Percentiles rank a stretch among this genome's conserved stretches.
Conservation (phyloP, 2,329 filamentous ascomycete species). For the Cryphonectria naterciae region DNA sequence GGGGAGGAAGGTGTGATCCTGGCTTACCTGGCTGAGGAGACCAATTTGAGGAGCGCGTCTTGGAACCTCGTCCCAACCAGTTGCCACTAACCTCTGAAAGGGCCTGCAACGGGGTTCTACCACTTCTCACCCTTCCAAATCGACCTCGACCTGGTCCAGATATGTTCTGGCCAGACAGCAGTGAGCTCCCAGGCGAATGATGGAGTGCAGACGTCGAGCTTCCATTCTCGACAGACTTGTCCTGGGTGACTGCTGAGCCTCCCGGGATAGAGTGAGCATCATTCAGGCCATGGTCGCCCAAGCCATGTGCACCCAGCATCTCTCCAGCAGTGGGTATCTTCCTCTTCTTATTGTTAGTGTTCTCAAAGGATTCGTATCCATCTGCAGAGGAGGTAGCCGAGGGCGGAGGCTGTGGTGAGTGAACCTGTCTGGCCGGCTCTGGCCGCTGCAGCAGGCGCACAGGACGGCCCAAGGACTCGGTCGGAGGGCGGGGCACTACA, state of each 20-base stretch:
- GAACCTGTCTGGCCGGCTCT: conserved; percentile 50
- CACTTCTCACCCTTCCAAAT: conserved; percentile 69
- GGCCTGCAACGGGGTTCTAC: conserved; percentile 65
- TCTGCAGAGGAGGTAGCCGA: conserved; percentile 76
- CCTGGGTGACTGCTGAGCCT: conserved; percentile 38
- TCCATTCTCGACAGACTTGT: conserved; percentile 22
- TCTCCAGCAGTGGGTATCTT: conserved; percentile 93
- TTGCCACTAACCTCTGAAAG: conserved; percentile 61
- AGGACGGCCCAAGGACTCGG: conserved; percentile 50
- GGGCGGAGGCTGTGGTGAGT: conserved; percentile 58
- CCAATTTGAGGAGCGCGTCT: conserved; percentile 50
- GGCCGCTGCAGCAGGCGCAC: conserved; percentile 48
- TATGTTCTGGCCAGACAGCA: conserved; percentile 68
- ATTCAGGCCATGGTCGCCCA: conserved; percentile 33
- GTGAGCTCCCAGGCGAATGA: conserved; percentile 54
- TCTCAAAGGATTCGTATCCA: conserved; percentile 96
- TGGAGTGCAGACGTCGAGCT: conserved; percentile 40
- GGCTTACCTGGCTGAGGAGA: conserved; percentile 52
- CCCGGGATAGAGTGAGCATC: conserved; percentile 38
- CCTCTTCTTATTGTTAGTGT: conserved; percentile 98
- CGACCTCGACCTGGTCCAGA: conserved; percentile 85
- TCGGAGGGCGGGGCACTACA: conserved; percentile 51
- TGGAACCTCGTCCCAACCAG: conserved; percentile 56
- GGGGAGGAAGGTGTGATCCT: not conserved
- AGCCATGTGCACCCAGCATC: conserved; percentile 48